Evolutionary conservation across 306 rosid species (phyloP).

Genomic region (Psophocarpus tetragonolobus): DNA sequence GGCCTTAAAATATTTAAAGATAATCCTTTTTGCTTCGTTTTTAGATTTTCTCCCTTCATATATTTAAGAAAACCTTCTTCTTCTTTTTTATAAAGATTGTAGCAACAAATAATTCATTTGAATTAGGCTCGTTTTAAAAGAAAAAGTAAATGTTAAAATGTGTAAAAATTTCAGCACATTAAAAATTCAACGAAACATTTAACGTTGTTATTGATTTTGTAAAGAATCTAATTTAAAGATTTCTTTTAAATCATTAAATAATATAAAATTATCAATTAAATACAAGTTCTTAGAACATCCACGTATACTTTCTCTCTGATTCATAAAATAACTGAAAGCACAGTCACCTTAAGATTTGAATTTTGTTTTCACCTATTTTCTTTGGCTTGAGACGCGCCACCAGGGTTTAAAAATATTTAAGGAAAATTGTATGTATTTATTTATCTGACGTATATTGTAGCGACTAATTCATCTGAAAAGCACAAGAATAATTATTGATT

Average conservation of each 20-base stretch:
- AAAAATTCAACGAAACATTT: background rate
- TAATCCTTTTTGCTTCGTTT: no score
- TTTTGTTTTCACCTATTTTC: background rate
- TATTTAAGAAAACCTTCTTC: no score
- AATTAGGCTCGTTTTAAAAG: background rate
- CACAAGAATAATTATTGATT: no score
- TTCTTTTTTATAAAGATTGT: no score
- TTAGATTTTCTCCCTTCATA: no score
- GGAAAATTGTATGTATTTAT: no score
- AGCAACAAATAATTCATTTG: background rate
- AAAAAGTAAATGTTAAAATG: background rate
- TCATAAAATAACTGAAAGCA: background rate
- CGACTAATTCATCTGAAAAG: no score
- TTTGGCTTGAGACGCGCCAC: conserved; percentile 23
- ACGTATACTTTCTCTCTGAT: no score
- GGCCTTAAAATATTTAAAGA: no score
- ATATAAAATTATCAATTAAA: background rate
- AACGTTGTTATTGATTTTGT: background rate
- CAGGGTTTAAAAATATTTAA: background rate
- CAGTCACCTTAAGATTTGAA: background rate
- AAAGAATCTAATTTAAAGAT: background rate
- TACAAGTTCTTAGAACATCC: background rate
- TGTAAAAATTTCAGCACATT: background rate
- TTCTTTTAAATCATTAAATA: background rate
- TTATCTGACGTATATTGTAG: no score